Percentiles rank a stretch among this genome's conserved stretches.
Evolutionary conservation across 75 land plant species (phyloP).

Genomic region (Adiantum capillusveneris): DNA sequence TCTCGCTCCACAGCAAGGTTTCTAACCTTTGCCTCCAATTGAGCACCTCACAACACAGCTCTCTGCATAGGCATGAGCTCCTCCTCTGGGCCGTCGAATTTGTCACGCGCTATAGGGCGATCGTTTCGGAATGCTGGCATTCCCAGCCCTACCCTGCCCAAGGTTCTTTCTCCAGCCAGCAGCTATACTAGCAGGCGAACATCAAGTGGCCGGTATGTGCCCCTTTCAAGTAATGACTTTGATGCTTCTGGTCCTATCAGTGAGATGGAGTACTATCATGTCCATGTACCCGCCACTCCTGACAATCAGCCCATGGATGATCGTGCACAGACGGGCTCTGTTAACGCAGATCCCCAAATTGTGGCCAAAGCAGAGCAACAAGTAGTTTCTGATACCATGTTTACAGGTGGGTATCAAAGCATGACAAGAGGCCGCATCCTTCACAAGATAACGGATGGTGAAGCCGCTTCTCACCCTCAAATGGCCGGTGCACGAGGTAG

Average conservation of each 20-base stretch:
- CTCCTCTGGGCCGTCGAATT: no score
- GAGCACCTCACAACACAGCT: no score
- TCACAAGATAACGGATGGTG: slow-evolving; percentile 65
- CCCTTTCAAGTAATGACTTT: slow-evolving; percentile 60
- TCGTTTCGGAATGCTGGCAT: background rate
- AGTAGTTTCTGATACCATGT: slow-evolving; percentile 56
- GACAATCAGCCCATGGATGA: slow-evolving; percentile 52
- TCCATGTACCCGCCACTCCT: slow-evolving; percentile 55
- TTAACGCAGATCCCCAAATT: slow-evolving; percentile 37
- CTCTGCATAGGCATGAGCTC: no score
- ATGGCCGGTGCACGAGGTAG: slow-evolving; percentile 40
- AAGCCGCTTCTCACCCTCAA: slow-evolving; percentile 43
- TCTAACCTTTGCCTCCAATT: no score
- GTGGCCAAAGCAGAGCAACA: slow-evolving; percentile 15
- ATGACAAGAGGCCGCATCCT: slow-evolving; percentile 76
- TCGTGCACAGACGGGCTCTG: no score
- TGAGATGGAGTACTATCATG: slow-evolving; percentile 52
- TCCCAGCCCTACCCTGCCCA: background rate
- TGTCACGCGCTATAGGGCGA: background rate
- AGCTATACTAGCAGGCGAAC: slow-evolving; percentile 35
- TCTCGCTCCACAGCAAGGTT: no score
- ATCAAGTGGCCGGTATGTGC: slow-evolving; percentile 67
- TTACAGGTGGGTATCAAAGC: slow-evolving; percentile 85
- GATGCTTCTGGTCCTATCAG: slow-evolving; percentile 54
- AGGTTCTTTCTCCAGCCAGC: background rate